These are phyloP conservation scores for Pleodorina starrii DNA, from an alignment of 139 green algal genomes.

Conservation along the genomic window DNA sequence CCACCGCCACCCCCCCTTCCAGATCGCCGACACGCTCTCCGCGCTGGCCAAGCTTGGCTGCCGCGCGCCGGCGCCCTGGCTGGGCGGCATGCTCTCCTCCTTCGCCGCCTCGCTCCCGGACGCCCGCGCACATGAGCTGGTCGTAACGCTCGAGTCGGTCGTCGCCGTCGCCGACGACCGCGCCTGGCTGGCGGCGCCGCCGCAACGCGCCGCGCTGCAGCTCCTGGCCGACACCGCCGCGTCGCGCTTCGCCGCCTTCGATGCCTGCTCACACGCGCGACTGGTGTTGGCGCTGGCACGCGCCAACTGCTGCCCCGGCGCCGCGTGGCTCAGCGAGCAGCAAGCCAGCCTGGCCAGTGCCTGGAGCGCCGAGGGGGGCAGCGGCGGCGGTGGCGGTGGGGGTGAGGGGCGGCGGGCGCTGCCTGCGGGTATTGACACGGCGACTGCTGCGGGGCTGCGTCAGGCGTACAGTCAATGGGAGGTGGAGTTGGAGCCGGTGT, in stretches of 20 bases:
- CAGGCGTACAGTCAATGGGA: constrained; percentile 43
- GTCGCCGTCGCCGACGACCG: constrained; percentile 47
- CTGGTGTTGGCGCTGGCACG: constrained; percentile 55
- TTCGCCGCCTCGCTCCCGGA: constrained; percentile 50
- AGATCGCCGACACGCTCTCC: constrained; percentile 46
- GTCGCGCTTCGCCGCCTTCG: constrained; percentile 50
- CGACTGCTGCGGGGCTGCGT: constrained; percentile 23
- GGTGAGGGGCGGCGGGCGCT: no score
- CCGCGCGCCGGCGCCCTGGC: constrained; percentile 50
- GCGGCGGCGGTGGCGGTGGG: background rate
- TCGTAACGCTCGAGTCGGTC: constrained; percentile 44
- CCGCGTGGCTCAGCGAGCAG: constrained; percentile 42
- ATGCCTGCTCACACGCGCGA: constrained; percentile 43
- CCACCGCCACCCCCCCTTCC: no score
- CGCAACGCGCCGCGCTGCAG: constrained; percentile 7
- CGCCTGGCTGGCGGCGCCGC: constrained; percentile 25
- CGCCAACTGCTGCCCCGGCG: constrained; percentile 47
- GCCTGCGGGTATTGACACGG: constrained; percentile 30
- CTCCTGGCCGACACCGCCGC: constrained; percentile 40
- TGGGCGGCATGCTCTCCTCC: constrained; percentile 46
- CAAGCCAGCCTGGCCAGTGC: constrained; percentile 31
- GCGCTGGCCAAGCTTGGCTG: constrained; percentile 58
- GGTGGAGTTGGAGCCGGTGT: constrained; percentile 37
- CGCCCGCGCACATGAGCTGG: constrained; percentile 47
- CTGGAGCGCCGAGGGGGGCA: constrained; percentile 20